Evolutionary conservation across 345 rosid species (phyloP).

Genomic region (Anacardium occidentale): DNA sequence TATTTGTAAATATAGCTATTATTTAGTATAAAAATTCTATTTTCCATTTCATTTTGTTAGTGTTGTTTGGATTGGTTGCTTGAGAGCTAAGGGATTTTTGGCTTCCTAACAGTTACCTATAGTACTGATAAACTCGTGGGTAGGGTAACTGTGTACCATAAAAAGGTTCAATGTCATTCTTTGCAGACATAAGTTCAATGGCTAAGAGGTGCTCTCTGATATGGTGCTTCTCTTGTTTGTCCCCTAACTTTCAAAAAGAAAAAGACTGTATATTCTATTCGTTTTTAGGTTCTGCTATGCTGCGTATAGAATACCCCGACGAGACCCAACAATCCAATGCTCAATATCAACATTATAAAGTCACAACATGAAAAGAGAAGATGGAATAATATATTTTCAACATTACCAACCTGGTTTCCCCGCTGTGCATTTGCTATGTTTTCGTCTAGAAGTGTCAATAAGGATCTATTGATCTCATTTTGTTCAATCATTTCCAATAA

Average conservation of each 20-base stretch:
- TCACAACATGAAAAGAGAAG: not conserved
- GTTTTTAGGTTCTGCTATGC: not conserved
- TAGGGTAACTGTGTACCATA: not conserved
- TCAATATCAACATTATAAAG: not conserved
- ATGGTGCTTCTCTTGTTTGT: not conserved
- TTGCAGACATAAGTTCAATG: not conserved
- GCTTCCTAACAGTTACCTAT: not conserved
- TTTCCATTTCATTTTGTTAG: too few species aligned
- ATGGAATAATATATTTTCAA: constrained; percentile 2
- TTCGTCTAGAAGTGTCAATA: constrained; percentile 87
- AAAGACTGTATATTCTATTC: not conserved
- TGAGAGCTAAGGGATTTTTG: not conserved
- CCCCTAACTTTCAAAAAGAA: not conserved
- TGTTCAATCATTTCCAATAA: constrained; percentile 85
- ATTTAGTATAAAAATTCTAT: too few species aligned
- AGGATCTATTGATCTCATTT: constrained; percentile 74
- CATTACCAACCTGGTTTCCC: constrained; percentile 61
- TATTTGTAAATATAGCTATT: too few species aligned
- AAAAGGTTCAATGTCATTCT: not conserved
- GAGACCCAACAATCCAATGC: constrained; percentile 1
- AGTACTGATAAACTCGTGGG: not conserved
- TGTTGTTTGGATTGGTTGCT: too few species aligned
- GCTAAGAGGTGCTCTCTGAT: not conserved
- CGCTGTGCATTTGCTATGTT: constrained; percentile 79
- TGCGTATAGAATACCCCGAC: not conserved